Evolutionary conservation across 192 early-diverging fungal genomes (phyloP), one percentile per base, ranked within the genome.

Genomic region (Coemansia sp.): DNA sequence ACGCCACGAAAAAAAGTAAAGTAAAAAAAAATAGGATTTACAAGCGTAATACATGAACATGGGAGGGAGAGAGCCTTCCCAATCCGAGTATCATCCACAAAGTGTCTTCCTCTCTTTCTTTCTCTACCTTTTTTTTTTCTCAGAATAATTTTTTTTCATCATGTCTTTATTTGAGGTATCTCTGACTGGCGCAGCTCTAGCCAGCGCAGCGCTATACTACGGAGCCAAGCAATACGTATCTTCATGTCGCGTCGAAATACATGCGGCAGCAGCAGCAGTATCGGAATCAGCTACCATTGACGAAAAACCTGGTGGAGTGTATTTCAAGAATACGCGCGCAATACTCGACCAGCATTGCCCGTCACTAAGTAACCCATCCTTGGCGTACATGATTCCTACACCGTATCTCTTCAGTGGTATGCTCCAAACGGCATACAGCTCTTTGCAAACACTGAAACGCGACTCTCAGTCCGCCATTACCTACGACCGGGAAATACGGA

Each of bases 361-460:
- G 9, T 71, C 71, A 0, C 60, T 89, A 7, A 57, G 77, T 11
- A 84, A 85, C 11, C 60, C 70, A 24, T 37, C 41, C 14, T 37
- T 79, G 3, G 82, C 82, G 4, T 59, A 40, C 6, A 92, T 86
- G 70, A 60, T 66, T 25, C 90, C 93, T 1, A 92, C 92, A 2
- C 68, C 75, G 11, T 93, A 86, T 60, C 81, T 96, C 25, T 68
- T 65, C 46, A 85, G 74, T 53, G 91, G 92, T 24, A 89, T 93
- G 65, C 32, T 91, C 22, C 93, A 94, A 65, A 93, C 92, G 41
- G 36, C 40, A 19, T 59, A 65, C 47, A 53, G 37, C 37, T 6
- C 17, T 62, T n/a, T n/a, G 20, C 76, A 84, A 46, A 83, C 88
- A 22, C 53, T 84, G 4, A 43, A 82, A 10, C 60, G 76, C 35